Evolutionary conservation across 2,329 filamentous ascomycete species (phyloP), one percentile per base, ranked within the genome.

Genomic region (Leptographium radiaticola): DNA sequence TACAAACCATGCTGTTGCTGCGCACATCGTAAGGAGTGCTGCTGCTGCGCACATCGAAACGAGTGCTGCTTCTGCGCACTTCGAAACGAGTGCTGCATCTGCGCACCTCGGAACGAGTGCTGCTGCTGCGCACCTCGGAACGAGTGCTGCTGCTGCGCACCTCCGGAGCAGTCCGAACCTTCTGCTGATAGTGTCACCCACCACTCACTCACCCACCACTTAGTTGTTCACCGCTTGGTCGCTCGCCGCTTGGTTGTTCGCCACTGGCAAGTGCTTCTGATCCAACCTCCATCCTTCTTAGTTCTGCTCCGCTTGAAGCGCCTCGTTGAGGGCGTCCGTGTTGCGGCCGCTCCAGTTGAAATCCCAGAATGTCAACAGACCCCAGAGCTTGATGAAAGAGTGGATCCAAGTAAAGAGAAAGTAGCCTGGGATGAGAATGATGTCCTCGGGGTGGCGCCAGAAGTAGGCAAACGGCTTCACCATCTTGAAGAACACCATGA

Each of bases 391-490:
- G 59, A 84, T 70, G 2, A 79, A 60, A 31, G 74, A 74, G 62
- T 84, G 80, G 40, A 69, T 63, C 59, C 83, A 85, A 1, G 69
- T 75, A 61, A 83, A 85, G 0, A 69, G 11, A 15, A 83, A 60
- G 46, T 76, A 74, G 0, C 62, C 66, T 0, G 75, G 72, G 1
- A 83, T 65, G 54, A 76, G 72, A 0, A 66, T 50, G 3, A 80
- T 56, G 61, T 85, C 80, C 1, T 61, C 54, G 0, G 79, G 80
- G 57, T 82, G 57, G 0, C 69, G 69, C 5, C 60, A 53, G 57
- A 81, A 75, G 60, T 82, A 74, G 0, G 75, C 70, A 0, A 74
- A 63, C 15, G 80, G 65, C 68, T 84, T 84, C 58, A 81, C 65
- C 18, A 73, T 62, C 69, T 84, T 85, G 39, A 71, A 72, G n/a